Conservation (phyloP, 1,139 yeast species). For the Yamadazyma diospyri region DNA sequence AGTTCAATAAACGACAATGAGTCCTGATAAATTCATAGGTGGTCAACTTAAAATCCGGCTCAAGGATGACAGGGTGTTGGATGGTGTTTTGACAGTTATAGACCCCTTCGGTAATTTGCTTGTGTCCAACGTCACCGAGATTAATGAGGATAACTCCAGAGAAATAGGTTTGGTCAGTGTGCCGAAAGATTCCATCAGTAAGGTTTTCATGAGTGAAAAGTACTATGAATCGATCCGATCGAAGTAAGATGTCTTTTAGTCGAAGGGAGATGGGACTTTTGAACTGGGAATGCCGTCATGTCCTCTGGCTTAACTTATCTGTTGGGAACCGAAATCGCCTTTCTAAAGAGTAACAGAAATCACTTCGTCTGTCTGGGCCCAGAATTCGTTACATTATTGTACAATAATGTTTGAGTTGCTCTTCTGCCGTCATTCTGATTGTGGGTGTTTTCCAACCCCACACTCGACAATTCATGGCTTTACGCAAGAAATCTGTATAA, state of each 20-base stretch:
- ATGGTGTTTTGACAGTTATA: slow-evolving; percentile 40
- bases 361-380: too few species aligned
- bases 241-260: too few species aligned
- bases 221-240: slow-evolving; percentile 16
- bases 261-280: slow-evolving; percentile 3
- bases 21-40: slow-evolving; percentile 33
- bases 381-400: too few species aligned
- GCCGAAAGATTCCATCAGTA: slow-evolving; percentile 30
- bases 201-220: slow-evolving; percentile 23
- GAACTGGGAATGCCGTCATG: too few species aligned
- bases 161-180: slow-evolving; percentile 47
- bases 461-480: too few species aligned
- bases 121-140: slow-evolving; percentile 34
- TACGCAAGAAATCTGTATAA: too few species aligned
- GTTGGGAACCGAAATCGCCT: too few species aligned
- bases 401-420: too few species aligned
- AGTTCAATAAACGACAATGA: slow-evolving; percentile 2
- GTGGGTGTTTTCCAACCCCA: too few species aligned
- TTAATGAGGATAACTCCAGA: slow-evolving; percentile 26
- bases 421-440: too few species aligned
- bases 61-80: slow-evolving; percentile 30
- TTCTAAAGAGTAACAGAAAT: too few species aligned
- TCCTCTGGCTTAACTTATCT: too few species aligned
- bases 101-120: slow-evolving; percentile 47
- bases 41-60: slow-evolving; percentile 26